These are phyloP conservation scores for Boletales sp. DNA, from an alignment of 768 basidiomycete species.

Conservation along the genomic window DNA sequence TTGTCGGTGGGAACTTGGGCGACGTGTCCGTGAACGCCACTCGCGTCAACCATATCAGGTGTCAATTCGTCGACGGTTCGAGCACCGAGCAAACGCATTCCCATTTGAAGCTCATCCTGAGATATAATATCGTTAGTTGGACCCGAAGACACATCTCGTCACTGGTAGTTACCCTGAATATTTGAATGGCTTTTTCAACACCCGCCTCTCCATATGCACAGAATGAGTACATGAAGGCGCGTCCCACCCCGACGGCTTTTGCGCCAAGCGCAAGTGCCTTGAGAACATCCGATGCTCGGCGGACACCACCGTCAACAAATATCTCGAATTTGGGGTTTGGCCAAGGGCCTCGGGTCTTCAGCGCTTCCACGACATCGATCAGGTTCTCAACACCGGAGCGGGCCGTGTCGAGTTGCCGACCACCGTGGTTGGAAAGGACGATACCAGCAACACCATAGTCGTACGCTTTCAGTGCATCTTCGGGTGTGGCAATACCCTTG, in stretches of 20 bases:
- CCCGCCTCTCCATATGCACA: conserved; percentile 84
- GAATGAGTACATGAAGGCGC: conserved; percentile 83
- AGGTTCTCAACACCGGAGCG: conserved; percentile 83
- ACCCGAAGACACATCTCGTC: conserved; percentile 53
- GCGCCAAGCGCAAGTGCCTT: conserved; percentile 84
- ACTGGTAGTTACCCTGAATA: conserved; percentile 53
- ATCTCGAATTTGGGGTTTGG: conserved; percentile 78
- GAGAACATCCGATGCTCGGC: conserved; percentile 81
- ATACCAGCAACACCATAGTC: conserved; percentile 67
- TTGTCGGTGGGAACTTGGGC: conserved; percentile 27
- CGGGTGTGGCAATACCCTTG: conserved; percentile 79
- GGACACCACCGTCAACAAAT: conserved; percentile 90
- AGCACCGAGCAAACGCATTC: conserved; percentile 88
- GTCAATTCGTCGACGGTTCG: conserved; percentile 71
- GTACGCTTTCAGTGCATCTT: conserved; percentile 81
- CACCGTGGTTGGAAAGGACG: conserved; percentile 79
- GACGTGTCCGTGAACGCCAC: conserved; percentile 26
- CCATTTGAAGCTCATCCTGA: conserved; percentile 96
- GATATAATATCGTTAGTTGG: background rate
- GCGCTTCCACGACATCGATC: conserved; percentile 69
- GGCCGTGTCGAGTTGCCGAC: conserved; percentile 69
- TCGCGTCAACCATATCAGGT: conserved; percentile 84
- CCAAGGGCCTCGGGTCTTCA: conserved; percentile 66
- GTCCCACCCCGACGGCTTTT: conserved; percentile 74
- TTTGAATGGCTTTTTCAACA: conserved; percentile 77